phyloP scores from a whole-genome alignment of 441 rosid genomes.

The Rhodomyrtus psidioides region DNA sequence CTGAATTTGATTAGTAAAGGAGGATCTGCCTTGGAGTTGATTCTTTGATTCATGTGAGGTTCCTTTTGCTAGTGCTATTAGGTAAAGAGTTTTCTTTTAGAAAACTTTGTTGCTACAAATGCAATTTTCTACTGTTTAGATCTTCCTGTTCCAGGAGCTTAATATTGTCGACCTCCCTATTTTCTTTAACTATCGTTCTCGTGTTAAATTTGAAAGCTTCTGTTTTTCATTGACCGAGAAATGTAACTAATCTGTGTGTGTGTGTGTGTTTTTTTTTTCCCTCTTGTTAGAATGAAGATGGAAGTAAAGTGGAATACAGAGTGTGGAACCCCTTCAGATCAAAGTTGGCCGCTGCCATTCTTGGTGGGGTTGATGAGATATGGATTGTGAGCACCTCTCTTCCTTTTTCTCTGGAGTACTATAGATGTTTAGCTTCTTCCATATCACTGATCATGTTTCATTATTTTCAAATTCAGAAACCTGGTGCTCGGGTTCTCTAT shows the following conservation, averaged over 20 bases:
- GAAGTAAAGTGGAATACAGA: conserved; percentile 78
- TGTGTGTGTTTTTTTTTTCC: neutral
- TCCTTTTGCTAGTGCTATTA: neutral
- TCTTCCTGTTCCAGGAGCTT: neutral
- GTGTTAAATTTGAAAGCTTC: neutral
- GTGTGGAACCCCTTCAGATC: conserved; percentile 93
- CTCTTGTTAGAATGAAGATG: conserved; percentile 62
- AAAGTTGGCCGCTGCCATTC: conserved; percentile 83
- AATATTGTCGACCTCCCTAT: neutral
- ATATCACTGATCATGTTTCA: neutral
- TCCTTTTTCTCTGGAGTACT: neutral
- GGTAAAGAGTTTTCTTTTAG: neutral
- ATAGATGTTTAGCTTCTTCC: neutral
- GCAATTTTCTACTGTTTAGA: neutral
- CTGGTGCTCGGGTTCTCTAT: conserved; percentile 75
- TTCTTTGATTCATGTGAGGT: neutral
- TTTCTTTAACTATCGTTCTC: neutral
- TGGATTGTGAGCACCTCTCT: conserved; percentile 59
- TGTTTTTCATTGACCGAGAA: neutral
- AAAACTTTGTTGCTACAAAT: neutral
- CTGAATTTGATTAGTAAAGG: neutral
- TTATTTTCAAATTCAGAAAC: conserved; percentile 30
- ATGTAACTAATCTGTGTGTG: neutral
- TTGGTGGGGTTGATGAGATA: conserved; percentile 88
- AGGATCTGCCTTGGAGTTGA: neutral